Base-by-base conservation (phyloP, 495 filamentous ascomycete genomes). In the Penicillium malachiteum region DNA sequence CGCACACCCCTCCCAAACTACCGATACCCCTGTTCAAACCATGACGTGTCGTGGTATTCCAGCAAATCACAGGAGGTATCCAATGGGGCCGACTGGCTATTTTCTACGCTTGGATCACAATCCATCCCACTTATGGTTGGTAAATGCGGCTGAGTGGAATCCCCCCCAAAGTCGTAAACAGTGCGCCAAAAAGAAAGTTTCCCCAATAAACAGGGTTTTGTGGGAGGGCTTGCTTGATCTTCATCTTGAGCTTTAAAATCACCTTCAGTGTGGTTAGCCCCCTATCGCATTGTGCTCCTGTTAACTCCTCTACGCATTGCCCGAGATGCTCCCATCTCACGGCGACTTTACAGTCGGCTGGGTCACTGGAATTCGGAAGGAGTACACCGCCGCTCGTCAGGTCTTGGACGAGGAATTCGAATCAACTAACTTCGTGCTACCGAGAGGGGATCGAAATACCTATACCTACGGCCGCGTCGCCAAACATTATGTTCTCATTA, bases 391-490 rank as follows among this genome's bases (percentile, higher is more conserved):
- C n/a, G 45, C 45, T 32, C 45, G 32, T 33, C 45, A 48, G 14
- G 45, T 48, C n/a, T 13, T 48, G 8, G 45, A 48, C n/a, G 45
- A 48, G 3, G 45, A 33, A 14, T 48, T 17, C 9, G 30, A 48
- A 7, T 17, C 30, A 6, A 35, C 45, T 7, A 35, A 48, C 13
- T 35, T 48, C 13, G 45, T 33, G 12, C 30, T 48, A 33, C 45
- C 45, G 8, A 35, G 32, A 16, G 13, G 14, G 13, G 45, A 48
- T 18, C 45, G 30, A 12, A 48, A 48, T 12, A 48, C 45, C 30
- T 48, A 48, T 4, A 33, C 32, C 31, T 48, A 48, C 45, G 45
- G 45, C 3, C 45, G 45, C 45, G 11, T 48, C 45, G 45, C 26
- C 4, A 48, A n/a, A 3, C 45, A 48, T 18, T 33, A 48, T 34